These are phyloP conservation scores for Hansenula lynferdii DNA, from an alignment of 1,139 yeast species.

Conservation along the genomic window DNA sequence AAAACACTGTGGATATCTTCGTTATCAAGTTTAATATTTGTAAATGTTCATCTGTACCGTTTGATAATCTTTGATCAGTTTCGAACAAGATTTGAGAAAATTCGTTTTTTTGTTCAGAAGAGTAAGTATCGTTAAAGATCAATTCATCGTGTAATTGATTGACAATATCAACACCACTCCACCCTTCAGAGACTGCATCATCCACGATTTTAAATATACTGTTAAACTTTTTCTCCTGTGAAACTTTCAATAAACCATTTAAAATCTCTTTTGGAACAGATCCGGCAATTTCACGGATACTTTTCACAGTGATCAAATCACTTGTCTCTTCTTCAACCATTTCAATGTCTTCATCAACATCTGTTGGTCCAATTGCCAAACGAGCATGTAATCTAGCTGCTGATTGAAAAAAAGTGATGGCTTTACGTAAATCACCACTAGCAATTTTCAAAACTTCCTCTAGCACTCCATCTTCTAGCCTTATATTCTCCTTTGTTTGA, in stretches of 20 bases:
- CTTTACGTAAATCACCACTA: constrained; percentile 88
- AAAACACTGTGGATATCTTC: constrained; percentile 45
- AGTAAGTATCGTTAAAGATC: constrained; percentile 51
- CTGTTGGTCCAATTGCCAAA: constrained; percentile 15
- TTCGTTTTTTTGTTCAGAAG: constrained; percentile 54
- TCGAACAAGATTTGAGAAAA: constrained; percentile 66
- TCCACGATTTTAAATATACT: constrained; percentile 45
- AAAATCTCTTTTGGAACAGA: constrained; percentile 61
- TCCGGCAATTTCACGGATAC: constrained; percentile 79
- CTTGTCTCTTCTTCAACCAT: constrained; percentile 15
- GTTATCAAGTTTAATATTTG: constrained; percentile 70
- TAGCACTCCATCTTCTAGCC: constrained; percentile 45
- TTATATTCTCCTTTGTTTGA: constrained; percentile 42
- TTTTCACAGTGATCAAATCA: constrained; percentile 34
- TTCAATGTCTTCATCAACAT: constrained; percentile 34
- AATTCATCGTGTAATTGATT: constrained; percentile 77
- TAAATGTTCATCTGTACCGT: constrained; percentile 89
- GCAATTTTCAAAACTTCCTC: constrained; percentile 62
- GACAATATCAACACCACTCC: constrained; percentile 79
- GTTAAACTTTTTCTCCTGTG: constrained; percentile 34
- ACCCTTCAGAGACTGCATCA: constrained; percentile 65
- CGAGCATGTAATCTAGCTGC: constrained; percentile 57
- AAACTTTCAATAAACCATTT: constrained; percentile 33
- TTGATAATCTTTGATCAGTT: constrained; percentile 68
- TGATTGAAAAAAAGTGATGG: constrained; percentile 87